Percentiles rank a stretch among this genome's conserved stretches.
Conservation (phyloP, 208 protist species). For the Polymyxa betae region DNA sequence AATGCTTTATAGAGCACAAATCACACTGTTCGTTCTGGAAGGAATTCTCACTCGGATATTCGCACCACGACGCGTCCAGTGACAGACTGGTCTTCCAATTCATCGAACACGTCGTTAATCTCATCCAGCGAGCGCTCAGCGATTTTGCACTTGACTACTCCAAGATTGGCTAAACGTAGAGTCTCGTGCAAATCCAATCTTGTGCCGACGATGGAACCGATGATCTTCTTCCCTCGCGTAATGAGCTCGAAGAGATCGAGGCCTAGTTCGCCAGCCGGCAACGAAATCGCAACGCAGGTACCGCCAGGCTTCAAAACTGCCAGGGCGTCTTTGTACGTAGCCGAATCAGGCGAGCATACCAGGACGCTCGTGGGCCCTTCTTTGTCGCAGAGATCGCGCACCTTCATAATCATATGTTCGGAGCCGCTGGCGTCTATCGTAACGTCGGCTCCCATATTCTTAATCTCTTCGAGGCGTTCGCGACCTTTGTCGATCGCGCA, state of each 20-base stretch:
- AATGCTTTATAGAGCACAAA: no score
- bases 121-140: conserved; percentile 6
- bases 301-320: neutral
- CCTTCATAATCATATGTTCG: neutral
- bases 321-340: neutral
- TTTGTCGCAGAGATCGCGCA: neutral
- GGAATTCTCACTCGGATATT: neutral
- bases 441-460: neutral
- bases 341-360: conserved; percentile 8
- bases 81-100: neutral
- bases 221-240: neutral
- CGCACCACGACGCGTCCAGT: conserved; percentile 19
- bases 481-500: conserved; percentile 40
- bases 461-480: neutral
- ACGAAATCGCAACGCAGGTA: neutral
- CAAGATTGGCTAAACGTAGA: neutral
- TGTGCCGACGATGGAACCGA: neutral
- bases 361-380: neutral
- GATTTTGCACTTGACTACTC: conserved; percentile 19
- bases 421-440: neutral
- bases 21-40: no score
- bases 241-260: neutral
- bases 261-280: neutral
- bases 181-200: neutral
- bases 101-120: neutral